Evolutionary conservation across 805 yeast species (phyloP), one percentile per base, ranked within the genome.

Genomic region (Ogataea nakhonphanomensis): DNA sequence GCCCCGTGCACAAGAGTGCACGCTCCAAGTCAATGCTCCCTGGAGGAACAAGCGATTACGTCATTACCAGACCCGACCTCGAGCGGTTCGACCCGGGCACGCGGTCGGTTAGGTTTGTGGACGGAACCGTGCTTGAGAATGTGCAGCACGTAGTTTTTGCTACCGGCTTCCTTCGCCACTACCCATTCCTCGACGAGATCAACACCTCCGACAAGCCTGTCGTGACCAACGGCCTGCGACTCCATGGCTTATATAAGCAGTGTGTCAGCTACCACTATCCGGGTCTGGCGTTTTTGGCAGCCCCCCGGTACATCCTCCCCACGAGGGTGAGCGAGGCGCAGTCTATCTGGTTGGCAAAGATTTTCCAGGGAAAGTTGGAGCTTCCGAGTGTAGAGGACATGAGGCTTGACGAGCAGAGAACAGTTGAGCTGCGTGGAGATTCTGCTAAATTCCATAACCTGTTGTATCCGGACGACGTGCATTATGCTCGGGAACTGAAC

Each of bases 151-250:
- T 85, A 8, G 59, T 84, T 7, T 81, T 79, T 57, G 83, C 84
- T 9, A 84, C 95, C 0, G 95, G 95, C 0, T 84, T 79, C 58
- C 65, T 76, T 30, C 76, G 77, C 50, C 74, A 79, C 17, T 70
- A 72, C 43, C 89, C 91, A 10, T 81, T 73, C 50, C 58, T 84
- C 35, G 64, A 69, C 12, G 43, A 54, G 20, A 33, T 60, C 25
- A 55, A 52, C 39, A 29, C 48, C 9, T 50, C 56, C 8, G 37
- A 44, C 1, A 40, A 48, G 28, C 72, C 70, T 2, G 41, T 74
- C 13, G 64, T 74, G 29, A 67, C 80, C 0, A 61, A 65, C 43
- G 82, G 83, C 1, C 55, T 53, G 9, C 68, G 75, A 30, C 69
- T 79, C 8, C 68, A 70, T 32, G 73, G 77, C 20, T 51, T 80